Conservation (phyloP, 2,329 filamentous ascomycete species). For the Diaporthe velutina region DNA sequence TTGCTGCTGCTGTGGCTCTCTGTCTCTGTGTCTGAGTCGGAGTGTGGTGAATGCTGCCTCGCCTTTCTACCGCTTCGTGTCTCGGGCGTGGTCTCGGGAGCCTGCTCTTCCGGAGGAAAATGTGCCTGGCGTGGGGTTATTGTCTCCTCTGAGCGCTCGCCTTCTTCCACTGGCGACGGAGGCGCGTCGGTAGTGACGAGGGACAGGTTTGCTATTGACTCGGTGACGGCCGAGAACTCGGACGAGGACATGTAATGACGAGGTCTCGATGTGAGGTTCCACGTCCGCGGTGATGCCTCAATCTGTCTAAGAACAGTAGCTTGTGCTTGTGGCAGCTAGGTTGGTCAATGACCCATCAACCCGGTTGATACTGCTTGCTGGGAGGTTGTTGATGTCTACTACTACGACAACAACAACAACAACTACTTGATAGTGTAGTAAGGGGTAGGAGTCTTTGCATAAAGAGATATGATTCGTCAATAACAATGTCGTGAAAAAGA, state of each 20-base stretch:
- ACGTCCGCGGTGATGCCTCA: not conserved
- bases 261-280: not conserved
- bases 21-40: constrained; percentile 49
- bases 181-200: constrained; percentile 10
- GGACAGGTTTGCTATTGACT: constrained; percentile 32
- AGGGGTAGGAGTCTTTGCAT: not conserved
- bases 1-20: constrained; percentile 43
- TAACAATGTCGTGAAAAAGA: constrained; percentile 26
- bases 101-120: not conserved
- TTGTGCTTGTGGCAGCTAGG: not conserved
- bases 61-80: not conserved
- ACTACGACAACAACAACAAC: constrained; percentile 13
- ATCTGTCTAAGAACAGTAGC: constrained; percentile 25
- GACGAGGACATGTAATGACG: constrained; percentile 36
- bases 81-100: not conserved
- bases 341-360: constrained; percentile 8
- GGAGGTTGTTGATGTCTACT: not conserved
- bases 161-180: not conserved
- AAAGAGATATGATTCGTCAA: constrained; percentile 10
- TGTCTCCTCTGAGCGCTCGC: constrained; percentile 15
- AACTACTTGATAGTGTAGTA: constrained; percentile 15
- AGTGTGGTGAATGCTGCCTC: constrained; percentile 33
- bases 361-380: not conserved
- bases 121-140: constrained; percentile 33
- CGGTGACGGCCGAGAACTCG: constrained; percentile 27